Conservation (phyloP, 108 stramenopile genomes). For the Skeletonema tropicum region DNA sequence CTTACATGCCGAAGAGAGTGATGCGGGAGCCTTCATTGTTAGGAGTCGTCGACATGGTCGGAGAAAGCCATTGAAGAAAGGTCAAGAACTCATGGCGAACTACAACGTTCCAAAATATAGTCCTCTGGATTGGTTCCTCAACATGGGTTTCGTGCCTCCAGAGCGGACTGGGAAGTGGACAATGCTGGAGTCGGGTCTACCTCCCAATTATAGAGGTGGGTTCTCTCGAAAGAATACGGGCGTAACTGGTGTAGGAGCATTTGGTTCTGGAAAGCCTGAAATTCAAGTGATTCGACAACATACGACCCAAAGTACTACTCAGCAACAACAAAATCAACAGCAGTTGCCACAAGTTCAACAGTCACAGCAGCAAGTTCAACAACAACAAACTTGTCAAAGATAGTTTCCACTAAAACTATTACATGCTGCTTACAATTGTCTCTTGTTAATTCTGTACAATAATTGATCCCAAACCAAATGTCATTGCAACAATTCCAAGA, state of each 20-base stretch:
- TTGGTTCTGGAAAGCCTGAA: conserved; percentile 26
- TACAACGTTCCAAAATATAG: conserved; percentile 87
- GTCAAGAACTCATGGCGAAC: conserved; percentile 81
- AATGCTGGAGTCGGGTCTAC: conserved; percentile 46
- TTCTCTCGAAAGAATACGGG: conserved; percentile 19
- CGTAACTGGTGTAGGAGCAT: conserved; percentile 13
- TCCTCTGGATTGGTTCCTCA: conserved; percentile 86
- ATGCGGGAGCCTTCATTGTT: conserved; percentile 79
- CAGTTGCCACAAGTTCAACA: conserved; percentile 4
- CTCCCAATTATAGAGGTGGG: conserved; percentile 35
- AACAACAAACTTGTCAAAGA: background rate
- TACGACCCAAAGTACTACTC: background rate
- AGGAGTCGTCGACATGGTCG: conserved; percentile 67
- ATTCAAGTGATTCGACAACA: conserved; percentile 25
- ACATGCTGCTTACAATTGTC: background rate
- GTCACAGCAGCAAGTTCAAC: background rate
- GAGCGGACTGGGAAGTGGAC: conserved; percentile 71
- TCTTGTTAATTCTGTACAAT: conserved; percentile 7
- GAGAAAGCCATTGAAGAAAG: conserved; percentile 63
- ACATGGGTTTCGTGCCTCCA: conserved; percentile 82
- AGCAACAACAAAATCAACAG: background rate
- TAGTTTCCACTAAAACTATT: background rate
- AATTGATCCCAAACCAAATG: conserved; percentile 64
- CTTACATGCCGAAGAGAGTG: conserved; percentile 48
- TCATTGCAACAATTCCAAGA: conserved; percentile 70